Evolutionary conservation across 2,329 filamentous ascomycete species (phyloP), one percentile per base, ranked within the genome.

Genomic region (Alternaria solani): DNA sequence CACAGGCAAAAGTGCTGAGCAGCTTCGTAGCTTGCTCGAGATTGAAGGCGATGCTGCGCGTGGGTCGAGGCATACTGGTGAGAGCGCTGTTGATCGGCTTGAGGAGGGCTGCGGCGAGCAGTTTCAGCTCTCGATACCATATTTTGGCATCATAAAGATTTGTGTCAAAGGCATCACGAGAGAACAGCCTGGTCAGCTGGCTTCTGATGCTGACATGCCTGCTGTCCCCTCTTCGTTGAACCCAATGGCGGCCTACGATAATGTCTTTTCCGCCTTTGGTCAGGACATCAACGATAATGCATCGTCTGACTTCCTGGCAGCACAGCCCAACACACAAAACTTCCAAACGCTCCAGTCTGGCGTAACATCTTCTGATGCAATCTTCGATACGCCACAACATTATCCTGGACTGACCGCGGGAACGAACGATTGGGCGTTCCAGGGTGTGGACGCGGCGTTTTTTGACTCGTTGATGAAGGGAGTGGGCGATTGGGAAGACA

Each of bases 141-240:
- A 74, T 55, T 74, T 76, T 60, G 74, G 75, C 8, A 69, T 68
- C 25, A 69, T 78, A 54, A 73, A 64, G 18, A 76, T 79, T 59
- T 60, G 67, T 1, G 68, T 66, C 12, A 64, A 68, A n/a, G 64
- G 66, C 3, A 55, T 60, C 39, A 57, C 53, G 1, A 57, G 38
- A 26, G 25, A 60, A 5, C 11, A 16, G 25, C 25, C 57, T 5
- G 9, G 20, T 7, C 34, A 11, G 3, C n/a, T 32, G 11, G 47
- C 16, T 30, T 9, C 34, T 12, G 32, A 1, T 38, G 14, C 12
- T n/a, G 36, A 4, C 18, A 25, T 23, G 18, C 5, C 23, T 7
- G 28, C 7, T 47, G 44, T 30, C 5, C n/a, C 44, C 16, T 47
- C 44, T 30, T 16, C 11, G 20, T 32, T 1, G 11, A 47, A 47